Base-by-base conservation (phyloP, 257 asterid species). In the Verbascum thapsus region DNA sequence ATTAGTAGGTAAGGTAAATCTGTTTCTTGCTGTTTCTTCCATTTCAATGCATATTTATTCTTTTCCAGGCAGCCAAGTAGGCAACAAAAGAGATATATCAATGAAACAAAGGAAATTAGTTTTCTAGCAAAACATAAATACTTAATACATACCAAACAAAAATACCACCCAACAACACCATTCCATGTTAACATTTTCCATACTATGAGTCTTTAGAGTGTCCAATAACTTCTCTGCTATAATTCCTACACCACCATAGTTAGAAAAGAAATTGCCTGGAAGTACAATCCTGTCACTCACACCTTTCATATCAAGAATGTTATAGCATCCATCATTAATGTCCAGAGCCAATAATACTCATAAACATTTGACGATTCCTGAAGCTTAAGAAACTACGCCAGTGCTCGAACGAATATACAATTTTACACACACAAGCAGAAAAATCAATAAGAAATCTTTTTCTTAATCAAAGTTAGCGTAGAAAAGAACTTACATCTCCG, bases 321-420 rank as follows among this genome's bases (percentile, higher is more conserved):
- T 42, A 52, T 35, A 39, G 16, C 62, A 19, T 43, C 40, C 59
- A 43, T 20, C 57, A 49, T 37, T 1, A 40, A 23, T n/a, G 39
- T 35, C 49, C 15, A 38, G 69, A 68, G 68, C 61, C 13, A 40
- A 52, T 7, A 12, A 38, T 12, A 13, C 19, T 42, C 72, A 58
- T 16, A 17, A 44, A 32, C 22, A 40, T 45, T 43, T 44, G 10
- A 44, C 37, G 5, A 35, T 17, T 51, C 18, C 44, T 50, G 9
- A 71, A 71, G 55, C 37, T 11, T 40, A 53, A 44, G 54, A 58
- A 76, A 57, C 20, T 54, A 10, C 17, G 32, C 9, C 15, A 13
- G 61, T 10, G 63, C 42, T 12, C 15, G 42, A 67, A 22, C 30
- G 38, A 60, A 39, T 42, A 10, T 34, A 49, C 9, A 43, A 52